These are phyloP conservation scores for Geotrichum carabidarum DNA, from an alignment of 1,139 yeast species.

Conservation along the genomic window DNA sequence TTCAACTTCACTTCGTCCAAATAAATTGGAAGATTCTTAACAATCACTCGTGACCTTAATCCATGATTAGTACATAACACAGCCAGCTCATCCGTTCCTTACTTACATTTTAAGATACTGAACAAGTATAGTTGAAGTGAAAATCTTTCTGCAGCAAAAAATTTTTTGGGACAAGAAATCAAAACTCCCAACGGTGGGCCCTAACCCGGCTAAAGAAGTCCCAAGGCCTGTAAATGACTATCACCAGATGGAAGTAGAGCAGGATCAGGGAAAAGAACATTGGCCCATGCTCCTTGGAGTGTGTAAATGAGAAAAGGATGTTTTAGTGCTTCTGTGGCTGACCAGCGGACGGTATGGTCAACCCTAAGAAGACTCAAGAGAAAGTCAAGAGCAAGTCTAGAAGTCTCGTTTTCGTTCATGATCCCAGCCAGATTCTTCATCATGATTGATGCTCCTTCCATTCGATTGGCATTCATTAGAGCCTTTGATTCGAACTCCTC, in stretches of 20 bases:
- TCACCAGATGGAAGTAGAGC: constrained; percentile 4
- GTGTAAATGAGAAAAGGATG: constrained; percentile 43
- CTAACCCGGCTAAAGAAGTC: constrained; percentile 13
- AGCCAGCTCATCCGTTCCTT: not conserved
- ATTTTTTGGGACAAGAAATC: constrained; percentile 7
- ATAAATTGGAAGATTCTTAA: constrained; percentile 85
- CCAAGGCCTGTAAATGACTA: constrained; percentile 8
- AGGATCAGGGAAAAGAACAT: constrained; percentile 11
- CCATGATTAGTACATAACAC: not conserved
- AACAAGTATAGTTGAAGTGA: not conserved
- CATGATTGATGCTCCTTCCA: constrained; percentile 14
- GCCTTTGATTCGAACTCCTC: constrained; percentile 18
- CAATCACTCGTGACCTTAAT: constrained; percentile 77
- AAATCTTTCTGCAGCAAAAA: not conserved
- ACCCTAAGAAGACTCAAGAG: constrained; percentile 48
- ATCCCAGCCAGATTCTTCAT: constrained; percentile 11
- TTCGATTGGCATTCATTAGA: constrained; percentile 5
- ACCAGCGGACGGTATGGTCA: constrained; percentile 73
- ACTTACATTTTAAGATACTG: constrained; percentile 1
- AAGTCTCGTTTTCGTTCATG: constrained; percentile 11
- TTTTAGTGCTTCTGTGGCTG: constrained; percentile 66
- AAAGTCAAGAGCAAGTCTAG: constrained; percentile 20
- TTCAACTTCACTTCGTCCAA: constrained; percentile 69
- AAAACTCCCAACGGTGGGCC: constrained; percentile 9
- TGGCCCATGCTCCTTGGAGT: constrained; percentile 24